Conservation (phyloP, 2,329 filamentous ascomycete species). For the Talaromyces sp. region DNA sequence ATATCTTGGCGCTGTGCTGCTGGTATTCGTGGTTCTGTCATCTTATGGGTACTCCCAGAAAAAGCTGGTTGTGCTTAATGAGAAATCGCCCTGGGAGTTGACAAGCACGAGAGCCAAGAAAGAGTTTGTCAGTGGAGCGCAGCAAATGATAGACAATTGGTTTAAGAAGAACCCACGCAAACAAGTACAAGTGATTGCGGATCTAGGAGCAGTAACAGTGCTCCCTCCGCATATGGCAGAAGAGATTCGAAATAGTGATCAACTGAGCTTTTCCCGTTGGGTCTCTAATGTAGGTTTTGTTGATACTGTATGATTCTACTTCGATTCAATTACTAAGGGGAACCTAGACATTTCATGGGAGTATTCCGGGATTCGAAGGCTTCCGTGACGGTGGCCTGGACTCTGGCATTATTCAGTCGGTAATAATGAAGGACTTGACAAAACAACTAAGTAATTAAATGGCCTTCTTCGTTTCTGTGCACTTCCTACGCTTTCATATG, state of each 20-base stretch:
- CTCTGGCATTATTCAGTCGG: not conserved
- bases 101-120: not conserved
- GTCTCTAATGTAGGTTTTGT: not conserved
- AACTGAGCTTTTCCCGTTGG: not conserved
- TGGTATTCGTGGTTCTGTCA: not conserved
- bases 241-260: slow-evolving; percentile 7
- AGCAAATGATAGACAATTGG: not conserved
- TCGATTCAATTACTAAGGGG: not conserved
- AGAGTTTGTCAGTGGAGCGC: not conserved
- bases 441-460: not conserved
- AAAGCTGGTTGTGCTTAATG: not conserved
- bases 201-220: not conserved
- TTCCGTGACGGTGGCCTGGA: not conserved
- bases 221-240: not conserved
- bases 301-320: not conserved
- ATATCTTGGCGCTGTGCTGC: not conserved
- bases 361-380: not conserved
- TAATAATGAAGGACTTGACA: not conserved
- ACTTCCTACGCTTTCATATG: not conserved
- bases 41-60: not conserved
- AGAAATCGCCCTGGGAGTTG: not conserved
- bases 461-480: not conserved
- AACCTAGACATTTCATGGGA: not conserved
- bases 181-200: not conserved
- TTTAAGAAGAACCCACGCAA: not conserved